phyloP scores from a whole-genome alignment of 1,284 basidiomycete genomes.

The Ganoderma multipileum region DNA sequence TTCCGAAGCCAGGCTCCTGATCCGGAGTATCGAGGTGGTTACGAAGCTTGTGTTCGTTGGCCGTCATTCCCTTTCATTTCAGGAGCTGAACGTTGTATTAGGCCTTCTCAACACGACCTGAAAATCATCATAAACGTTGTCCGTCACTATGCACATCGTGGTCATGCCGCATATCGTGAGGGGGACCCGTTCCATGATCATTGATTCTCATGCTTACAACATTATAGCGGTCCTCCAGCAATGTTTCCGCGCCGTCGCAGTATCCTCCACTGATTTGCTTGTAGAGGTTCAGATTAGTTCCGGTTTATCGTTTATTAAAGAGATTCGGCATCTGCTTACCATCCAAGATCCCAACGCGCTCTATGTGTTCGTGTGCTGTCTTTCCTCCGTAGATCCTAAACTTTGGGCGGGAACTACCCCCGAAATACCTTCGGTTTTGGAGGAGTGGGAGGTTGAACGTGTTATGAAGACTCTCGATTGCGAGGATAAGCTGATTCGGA shows the following conservation, averaged over 20 bases:
- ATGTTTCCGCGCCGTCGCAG: conserved; percentile 56
- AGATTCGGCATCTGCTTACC: conserved; percentile 62
- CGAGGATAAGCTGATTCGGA: conserved; percentile 62
- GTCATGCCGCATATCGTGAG: conserved; percentile 21
- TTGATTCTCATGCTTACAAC: neutral
- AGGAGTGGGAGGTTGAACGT: conserved; percentile 71
- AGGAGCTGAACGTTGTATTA: conserved; percentile 12
- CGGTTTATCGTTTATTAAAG: conserved; percentile 47
- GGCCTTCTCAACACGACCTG: conserved; percentile 40
- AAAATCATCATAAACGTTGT: conserved; percentile 49
- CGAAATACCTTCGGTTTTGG: conserved; percentile 57
- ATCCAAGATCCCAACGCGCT: conserved; percentile 65
- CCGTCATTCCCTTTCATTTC: neutral
- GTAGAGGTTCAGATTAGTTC: conserved; percentile 31
- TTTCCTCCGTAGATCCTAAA: conserved; percentile 60
- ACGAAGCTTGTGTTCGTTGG: conserved; percentile 21
- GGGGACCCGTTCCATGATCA: neutral
- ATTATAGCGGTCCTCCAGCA: conserved; percentile 37
- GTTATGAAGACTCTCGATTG: conserved; percentile 71
- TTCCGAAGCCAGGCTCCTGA: conserved; percentile 15
- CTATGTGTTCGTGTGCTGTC: conserved; percentile 68
- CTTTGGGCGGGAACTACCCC: conserved; percentile 71
- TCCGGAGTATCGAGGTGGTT: conserved; percentile 22
- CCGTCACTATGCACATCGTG: conserved; percentile 21
- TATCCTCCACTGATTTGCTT: conserved; percentile 41